Conservation (phyloP, 2,329 filamentous ascomycete species). For the Talaromyces sp. region DNA sequence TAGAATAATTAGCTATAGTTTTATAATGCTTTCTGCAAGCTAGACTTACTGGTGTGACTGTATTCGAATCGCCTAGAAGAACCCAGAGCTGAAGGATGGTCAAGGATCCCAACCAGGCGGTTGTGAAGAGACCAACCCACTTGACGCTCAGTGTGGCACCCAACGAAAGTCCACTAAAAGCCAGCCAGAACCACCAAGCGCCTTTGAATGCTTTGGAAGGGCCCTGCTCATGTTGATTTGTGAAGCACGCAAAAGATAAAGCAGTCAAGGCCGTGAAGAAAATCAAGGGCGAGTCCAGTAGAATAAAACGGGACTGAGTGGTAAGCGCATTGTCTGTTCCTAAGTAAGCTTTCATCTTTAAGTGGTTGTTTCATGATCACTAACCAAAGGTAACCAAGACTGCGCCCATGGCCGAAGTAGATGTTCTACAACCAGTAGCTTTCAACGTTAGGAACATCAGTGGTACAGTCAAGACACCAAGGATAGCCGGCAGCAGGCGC, state of each 20-base stretch:
- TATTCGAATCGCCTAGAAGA: slow-evolving; percentile 82
- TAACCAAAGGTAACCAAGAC: slow-evolving; percentile 86
- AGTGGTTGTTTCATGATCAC: slow-evolving; percentile 25
- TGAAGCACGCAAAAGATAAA: slow-evolving; percentile 87
- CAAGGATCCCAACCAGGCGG: slow-evolving; percentile 92
- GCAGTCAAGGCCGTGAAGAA: slow-evolving; percentile 90
- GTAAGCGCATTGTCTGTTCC: slow-evolving; percentile 83
- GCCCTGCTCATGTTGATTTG: slow-evolving; percentile 93
- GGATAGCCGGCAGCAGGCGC: slow-evolving; percentile 86
- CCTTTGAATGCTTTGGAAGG: slow-evolving; percentile 82
- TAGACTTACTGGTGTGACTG: slow-evolving; percentile 68
- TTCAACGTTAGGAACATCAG: slow-evolving; percentile 95
- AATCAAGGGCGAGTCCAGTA: slow-evolving; percentile 92
- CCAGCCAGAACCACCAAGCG: slow-evolving; percentile 98
- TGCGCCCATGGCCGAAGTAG: slow-evolving; percentile 78
- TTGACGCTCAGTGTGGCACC: slow-evolving; percentile 94
- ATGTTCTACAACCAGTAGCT: slow-evolving; percentile 81
- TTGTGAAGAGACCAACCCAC: slow-evolving; percentile 98
- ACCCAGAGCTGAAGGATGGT: slow-evolving; percentile 94
- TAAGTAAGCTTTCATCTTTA: slow-evolving; percentile 17
- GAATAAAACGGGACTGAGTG: slow-evolving; percentile 91
- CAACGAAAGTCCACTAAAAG: slow-evolving; percentile 78
- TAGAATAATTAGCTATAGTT: slow-evolving; percentile 27
- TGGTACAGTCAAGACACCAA: slow-evolving; percentile 83
- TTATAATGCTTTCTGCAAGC: background rate